Percentiles rank a stretch among this genome's conserved stretches.
Evolutionary conservation across 345 rosid species (phyloP).

Genomic region (Excoecaria cochinchinensis): DNA sequence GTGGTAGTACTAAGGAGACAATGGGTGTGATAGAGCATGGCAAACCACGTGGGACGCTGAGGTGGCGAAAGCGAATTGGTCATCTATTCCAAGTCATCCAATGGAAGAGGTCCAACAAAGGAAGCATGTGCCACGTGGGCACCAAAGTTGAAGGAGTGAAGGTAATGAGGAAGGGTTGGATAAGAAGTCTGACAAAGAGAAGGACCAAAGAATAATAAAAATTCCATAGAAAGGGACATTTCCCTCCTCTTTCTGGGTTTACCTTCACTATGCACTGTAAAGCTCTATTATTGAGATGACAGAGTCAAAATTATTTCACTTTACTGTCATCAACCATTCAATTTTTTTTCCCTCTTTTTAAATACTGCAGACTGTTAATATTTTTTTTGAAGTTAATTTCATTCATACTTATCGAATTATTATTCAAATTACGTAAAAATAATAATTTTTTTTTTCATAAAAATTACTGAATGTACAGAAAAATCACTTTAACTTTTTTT

Average conservation of each 20-base stretch:
- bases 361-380: no score
- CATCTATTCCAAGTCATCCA: conserved; percentile 73
- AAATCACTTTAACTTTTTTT: no score
- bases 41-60: conserved; percentile 53
- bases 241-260: conserved; percentile 26
- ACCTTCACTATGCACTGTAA: conserved; percentile 22
- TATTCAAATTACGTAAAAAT: no score
- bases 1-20: neutral
- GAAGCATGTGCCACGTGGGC: conserved; percentile 60
- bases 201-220: conserved; percentile 46
- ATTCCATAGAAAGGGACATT: conserved; percentile 25
- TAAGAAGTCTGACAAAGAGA: conserved; percentile 75
- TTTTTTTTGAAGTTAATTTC: no score
- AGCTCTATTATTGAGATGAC: conserved; percentile 37
- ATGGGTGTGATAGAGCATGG: conserved; percentile 67
- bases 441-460: no score
- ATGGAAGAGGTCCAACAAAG: conserved; percentile 72
- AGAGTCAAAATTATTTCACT: conserved; percentile 40
- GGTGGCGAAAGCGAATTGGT: conserved; percentile 90
- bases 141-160: conserved; percentile 70
- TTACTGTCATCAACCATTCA: conserved; percentile 5
- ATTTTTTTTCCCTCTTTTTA: conserved; percentile 7
- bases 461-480: no score
- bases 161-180: conserved; percentile 75
- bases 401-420: no score